Base-by-base conservation (phyloP, 2,329 filamentous ascomycete species). In the Colletotrichum viniferum region DNA sequence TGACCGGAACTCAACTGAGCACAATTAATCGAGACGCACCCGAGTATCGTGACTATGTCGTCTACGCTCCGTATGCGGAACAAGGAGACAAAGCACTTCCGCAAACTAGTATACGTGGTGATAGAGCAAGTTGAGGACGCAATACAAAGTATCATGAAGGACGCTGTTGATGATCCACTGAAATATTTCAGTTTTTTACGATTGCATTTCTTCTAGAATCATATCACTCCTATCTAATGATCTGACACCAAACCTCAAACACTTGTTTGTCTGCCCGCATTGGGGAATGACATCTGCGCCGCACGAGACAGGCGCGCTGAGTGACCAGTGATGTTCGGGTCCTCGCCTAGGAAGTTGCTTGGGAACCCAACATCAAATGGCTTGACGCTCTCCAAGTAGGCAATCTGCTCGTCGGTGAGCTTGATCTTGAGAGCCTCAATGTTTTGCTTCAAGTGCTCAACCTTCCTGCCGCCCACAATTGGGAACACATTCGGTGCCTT, bases 301-400 rank as follows among this genome's bases (percentile, higher is more conserved):
- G 63, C 65, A 5, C 74, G 74, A 2, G 58, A 28, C 64, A 76
- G 21, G 13, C 74, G 60, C 18, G 32, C n/a, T 3, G 74, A 76
- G 7, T 32, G 21, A 3, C 77, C 77, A n/a, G 75, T 77, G 32
- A 77, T 63, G 6, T 71, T 77, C 0, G 81, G 76, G 32, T 83
- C 82, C 0, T 75, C 76, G 36, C 82, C 81, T 34, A 89, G 78
- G 73, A 89, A 84, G 75, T 81, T 85, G 79, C 81, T 80, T 0
- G 90, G 90, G 81, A 91, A 92, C 0, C 91, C 91, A 34, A 87
- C 34, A 26, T 92, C 88, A 75, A 93, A 93, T 2, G 85, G 80
- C 69, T 84, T 83, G 4, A 89, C 87, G 6, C 80, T 81, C 77
- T 93, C 90, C 77, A 93, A 89, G 76, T 88, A 86, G 18, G 84